These are phyloP conservation scores for Malassezia slooffiae DNA, from an alignment of 1,284 basidiomycete species.

Conservation along the genomic window DNA sequence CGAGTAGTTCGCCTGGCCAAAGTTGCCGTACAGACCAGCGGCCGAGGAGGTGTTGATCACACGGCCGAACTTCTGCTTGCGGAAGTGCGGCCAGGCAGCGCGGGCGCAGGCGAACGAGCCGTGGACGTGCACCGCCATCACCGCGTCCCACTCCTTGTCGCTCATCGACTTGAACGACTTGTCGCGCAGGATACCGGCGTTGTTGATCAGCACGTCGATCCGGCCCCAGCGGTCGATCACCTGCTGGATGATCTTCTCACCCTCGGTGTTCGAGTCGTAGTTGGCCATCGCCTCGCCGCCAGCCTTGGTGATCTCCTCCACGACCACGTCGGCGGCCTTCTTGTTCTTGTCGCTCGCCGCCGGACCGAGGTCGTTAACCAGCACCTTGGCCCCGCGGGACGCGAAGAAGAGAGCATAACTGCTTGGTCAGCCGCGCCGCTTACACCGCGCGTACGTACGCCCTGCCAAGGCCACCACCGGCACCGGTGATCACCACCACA, in stretches of 20 bases:
- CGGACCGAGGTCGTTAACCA: constrained; percentile 49
- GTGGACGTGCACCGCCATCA: constrained; percentile 82
- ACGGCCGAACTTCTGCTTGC: constrained; percentile 60
- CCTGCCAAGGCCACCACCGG: constrained; percentile 84
- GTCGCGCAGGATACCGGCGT: constrained; percentile 83
- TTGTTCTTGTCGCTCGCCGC: constrained; percentile 80
- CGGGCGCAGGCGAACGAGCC: constrained; percentile 90
- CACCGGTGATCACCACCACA: constrained; percentile 86
- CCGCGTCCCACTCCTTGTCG: constrained; percentile 49
- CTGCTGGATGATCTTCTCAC: constrained; percentile 71
- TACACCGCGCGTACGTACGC: constrained; percentile 55
- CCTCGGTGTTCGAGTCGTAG: constrained; percentile 78
- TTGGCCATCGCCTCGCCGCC: constrained; percentile 60
- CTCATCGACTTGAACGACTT: constrained; percentile 49
- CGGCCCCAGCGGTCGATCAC: constrained; percentile 79
- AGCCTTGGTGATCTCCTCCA: constrained; percentile 67
- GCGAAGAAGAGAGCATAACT: constrained; percentile 87
- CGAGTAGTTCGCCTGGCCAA: constrained; percentile 79
- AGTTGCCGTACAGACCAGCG: constrained; percentile 61
- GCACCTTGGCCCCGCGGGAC: constrained; percentile 69
- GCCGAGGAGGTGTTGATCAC: constrained; percentile 47
- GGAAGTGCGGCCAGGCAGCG: constrained; percentile 91
- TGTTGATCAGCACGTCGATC: constrained; percentile 62
- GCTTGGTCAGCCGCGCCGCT: constrained; percentile 6
- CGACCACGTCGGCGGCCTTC: constrained; percentile 80